phyloP scores from a whole-genome alignment of 1,284 basidiomycete genomes.

The Microbotryomycetes sp. region DNA sequence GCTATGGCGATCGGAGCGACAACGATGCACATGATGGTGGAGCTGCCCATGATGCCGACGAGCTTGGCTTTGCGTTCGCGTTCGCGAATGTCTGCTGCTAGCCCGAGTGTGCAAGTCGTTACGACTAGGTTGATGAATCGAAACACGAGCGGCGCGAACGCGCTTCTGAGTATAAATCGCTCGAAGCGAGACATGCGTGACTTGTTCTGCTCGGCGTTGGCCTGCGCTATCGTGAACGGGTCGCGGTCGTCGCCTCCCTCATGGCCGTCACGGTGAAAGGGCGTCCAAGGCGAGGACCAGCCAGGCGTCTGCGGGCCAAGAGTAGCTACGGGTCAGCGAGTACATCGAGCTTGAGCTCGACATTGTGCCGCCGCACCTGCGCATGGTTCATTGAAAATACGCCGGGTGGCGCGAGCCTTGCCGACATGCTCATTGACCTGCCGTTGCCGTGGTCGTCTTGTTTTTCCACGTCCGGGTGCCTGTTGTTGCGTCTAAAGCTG shows the following conservation, averaged over 20 bases:
- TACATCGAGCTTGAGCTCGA: too few species aligned
- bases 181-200: conserved; percentile 36
- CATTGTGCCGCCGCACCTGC: conserved; percentile 13
- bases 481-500: neutral
- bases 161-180: conserved; percentile 40
- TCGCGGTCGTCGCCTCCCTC: conserved; percentile 2
- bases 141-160: conserved; percentile 56
- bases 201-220: conserved; percentile 40
- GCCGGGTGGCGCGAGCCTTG: conserved; percentile 14
- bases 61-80: conserved; percentile 51
- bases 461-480: conserved; percentile 18
- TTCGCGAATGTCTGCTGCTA: conserved; percentile 66
- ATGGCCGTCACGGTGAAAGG: conserved; percentile 19
- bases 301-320: conserved; percentile 20
- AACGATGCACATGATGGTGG: conserved; percentile 73
- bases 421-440: conserved; percentile 15
- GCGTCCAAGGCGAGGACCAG: conserved; percentile 30
- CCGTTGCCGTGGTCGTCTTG: conserved; percentile 15
- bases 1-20: conserved; percentile 75
- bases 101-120: conserved; percentile 66
- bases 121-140: conserved; percentile 76
- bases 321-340: neutral
- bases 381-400: conserved; percentile 31
- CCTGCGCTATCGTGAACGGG: conserved; percentile 20
- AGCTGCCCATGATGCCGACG: conserved; percentile 68